phyloP scores from a whole-genome alignment of 1,139 yeast genomes.

The Magnusiomyces tetraspermus region DNA sequence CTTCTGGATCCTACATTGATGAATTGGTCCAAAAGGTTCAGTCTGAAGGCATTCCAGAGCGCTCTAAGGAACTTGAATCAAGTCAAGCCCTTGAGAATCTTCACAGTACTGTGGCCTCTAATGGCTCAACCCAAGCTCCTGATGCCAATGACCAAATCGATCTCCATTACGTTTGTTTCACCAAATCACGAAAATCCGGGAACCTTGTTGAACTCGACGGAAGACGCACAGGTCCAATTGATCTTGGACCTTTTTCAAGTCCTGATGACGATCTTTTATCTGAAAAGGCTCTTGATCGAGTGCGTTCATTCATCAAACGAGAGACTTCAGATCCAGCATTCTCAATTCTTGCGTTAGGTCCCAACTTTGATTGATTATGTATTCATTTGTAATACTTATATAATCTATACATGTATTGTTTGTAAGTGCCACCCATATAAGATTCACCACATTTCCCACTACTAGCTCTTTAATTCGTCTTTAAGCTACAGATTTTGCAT shows the following conservation, averaged over 20 bases:
- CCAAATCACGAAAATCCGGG: conserved; percentile 38
- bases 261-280: conserved; percentile 47
- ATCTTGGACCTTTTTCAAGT: conserved; percentile 40
- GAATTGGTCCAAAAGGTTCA: conserved; percentile 26
- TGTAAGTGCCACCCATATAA: not conserved
- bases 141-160: conserved; percentile 52
- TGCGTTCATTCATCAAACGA: conserved; percentile 54
- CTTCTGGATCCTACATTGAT: conserved; percentile 27
- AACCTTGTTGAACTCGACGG: conserved; percentile 83
- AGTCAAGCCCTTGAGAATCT: conserved; percentile 40
- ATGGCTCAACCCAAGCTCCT: conserved; percentile 80
- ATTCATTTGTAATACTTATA: not conserved
- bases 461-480: no score
- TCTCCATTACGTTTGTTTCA: conserved; percentile 71
- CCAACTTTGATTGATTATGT: not conserved
- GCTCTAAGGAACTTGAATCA: conserved; percentile 41
- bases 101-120: conserved; percentile 51
- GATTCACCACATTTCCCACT: no score
- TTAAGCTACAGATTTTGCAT: no score
- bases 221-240: conserved; percentile 67
- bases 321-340: conserved; percentile 26
- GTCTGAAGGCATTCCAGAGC: conserved; percentile 32
- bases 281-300: conserved; percentile 42
- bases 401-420: not conserved
- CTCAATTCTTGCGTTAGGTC: conserved; percentile 33